These are phyloP conservation scores for Drosera spatulata DNA, from an alignment of 179 eudicot genomes.

Conservation along the genomic window DNA sequence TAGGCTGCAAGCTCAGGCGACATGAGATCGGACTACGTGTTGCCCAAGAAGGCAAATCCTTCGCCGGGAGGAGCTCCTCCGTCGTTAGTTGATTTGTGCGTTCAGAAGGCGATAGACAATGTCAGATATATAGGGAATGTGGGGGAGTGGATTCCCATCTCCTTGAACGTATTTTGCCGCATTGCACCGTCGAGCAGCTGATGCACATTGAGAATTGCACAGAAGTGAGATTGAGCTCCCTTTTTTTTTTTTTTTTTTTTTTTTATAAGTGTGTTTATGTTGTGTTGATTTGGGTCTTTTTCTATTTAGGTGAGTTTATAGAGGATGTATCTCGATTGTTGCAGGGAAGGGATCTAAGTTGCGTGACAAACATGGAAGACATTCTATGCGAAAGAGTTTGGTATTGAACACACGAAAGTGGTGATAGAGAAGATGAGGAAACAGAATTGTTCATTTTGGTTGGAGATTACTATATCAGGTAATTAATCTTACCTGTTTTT, in stretches of 20 bases:
- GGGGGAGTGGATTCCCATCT: slow-evolving; percentile 55
- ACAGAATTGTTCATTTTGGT: slow-evolving; percentile 20
- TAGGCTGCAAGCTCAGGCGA: no score
- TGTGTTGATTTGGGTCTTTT: neutral
- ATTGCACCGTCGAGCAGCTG: slow-evolving; percentile 73
- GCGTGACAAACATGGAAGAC: slow-evolving; percentile 79
- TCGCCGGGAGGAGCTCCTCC: slow-evolving; percentile 23
- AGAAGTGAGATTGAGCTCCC: slow-evolving; percentile 31
- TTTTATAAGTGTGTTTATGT: no score
- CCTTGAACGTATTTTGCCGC: slow-evolving; percentile 73
- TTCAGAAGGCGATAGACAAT: slow-evolving; percentile 68
- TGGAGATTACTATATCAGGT: slow-evolving; percentile 86
- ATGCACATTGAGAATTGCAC: slow-evolving; percentile 65
- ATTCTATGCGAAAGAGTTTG: slow-evolving; percentile 49
- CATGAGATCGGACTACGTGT: no score
- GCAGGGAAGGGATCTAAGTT: slow-evolving; percentile 82
- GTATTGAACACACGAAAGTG: slow-evolving; percentile 26
- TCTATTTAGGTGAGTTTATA: neutral
- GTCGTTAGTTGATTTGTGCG: slow-evolving; percentile 76
- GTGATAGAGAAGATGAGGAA: slow-evolving; percentile 44
- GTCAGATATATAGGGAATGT: slow-evolving; percentile 79
- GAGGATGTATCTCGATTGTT: slow-evolving; percentile 4
- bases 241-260: slow-evolving; percentile 3
- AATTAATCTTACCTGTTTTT: neutral
- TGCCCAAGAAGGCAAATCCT: no score